Conservation (phyloP, 345 rosid genomes). For the Xanthoceras sorbifolium region DNA sequence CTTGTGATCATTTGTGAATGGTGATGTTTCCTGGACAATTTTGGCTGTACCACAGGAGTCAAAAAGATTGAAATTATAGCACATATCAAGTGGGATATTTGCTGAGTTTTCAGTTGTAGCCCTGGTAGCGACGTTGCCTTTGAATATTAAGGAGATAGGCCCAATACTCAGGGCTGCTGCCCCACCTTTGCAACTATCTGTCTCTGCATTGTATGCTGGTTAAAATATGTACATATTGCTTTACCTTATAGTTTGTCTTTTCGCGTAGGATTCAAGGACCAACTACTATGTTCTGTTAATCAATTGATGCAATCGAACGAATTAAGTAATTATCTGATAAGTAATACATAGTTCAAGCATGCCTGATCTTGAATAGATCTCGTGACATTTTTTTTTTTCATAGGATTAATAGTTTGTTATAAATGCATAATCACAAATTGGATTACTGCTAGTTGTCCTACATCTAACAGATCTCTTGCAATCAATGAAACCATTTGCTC, state of each 20-base stretch:
- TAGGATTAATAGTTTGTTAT: not conserved
- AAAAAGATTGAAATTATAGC: slow-evolving; percentile 11
- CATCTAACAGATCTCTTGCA: not conserved
- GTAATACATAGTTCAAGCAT: not conserved
- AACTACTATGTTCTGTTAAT: not conserved
- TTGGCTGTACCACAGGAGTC: not conserved
- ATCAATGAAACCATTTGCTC: not conserved
- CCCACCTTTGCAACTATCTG: not conserved
- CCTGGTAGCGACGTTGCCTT: slow-evolving; percentile 24
- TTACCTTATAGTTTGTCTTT: not conserved
- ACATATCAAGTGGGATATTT: slow-evolving; percentile 8
- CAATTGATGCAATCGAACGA: not conserved
- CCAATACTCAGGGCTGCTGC: not conserved
- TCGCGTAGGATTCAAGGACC: not conserved
- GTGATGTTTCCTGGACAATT: not conserved
- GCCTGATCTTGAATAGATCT: not conserved
- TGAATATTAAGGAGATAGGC: slow-evolving; percentile 14
- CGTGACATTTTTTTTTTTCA: not conserved
- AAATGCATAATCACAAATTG: not conserved
- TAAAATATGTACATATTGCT: not conserved
- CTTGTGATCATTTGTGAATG: not conserved
- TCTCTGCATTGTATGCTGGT: not conserved
- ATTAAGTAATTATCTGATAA: not conserved
- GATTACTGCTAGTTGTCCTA: not conserved
- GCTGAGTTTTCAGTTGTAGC: slow-evolving; percentile 10